These are phyloP conservation scores for Elaeagnus macrophylla DNA, from an alignment of 306 rosid species.

Conservation along the genomic window DNA sequence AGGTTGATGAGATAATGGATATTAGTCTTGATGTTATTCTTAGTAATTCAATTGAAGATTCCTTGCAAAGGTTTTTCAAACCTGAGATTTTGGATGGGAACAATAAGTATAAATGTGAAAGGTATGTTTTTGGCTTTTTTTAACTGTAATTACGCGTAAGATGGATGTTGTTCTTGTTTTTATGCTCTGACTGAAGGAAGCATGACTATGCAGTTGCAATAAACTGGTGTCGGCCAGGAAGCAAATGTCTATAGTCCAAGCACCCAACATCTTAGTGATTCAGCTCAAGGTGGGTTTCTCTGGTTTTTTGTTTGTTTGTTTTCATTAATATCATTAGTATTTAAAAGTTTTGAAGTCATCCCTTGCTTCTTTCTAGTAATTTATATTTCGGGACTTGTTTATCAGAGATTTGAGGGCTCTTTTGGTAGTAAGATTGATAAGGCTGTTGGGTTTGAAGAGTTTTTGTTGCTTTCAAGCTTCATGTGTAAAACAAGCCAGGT, in stretches of 20 bases:
- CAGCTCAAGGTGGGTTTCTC: constrained; percentile 77
- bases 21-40: constrained; percentile 94
- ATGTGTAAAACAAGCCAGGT: constrained; percentile 95
- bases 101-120: constrained; percentile 93
- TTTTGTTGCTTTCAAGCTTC: constrained; percentile 85
- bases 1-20: constrained; percentile 98
- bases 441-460: constrained; percentile 79
- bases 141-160: neutral
- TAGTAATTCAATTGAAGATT: constrained; percentile 80
- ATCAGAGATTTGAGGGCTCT: constrained; percentile 92
- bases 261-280: constrained; percentile 84
- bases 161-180: neutral
- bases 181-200: constrained; percentile 23
- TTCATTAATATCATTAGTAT: constrained; percentile 2
- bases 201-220: constrained; percentile 56
- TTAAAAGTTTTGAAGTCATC: constrained; percentile 10
- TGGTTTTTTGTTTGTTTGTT: neutral
- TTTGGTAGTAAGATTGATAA: constrained; percentile 88
- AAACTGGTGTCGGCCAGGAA: constrained; percentile 86
- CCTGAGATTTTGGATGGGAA: constrained; percentile 87
- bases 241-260: constrained; percentile 89
- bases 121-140: constrained; percentile 32
- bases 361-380: constrained; percentile 15
- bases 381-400: constrained; percentile 28
- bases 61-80: constrained; percentile 81